Conservation (phyloP, 441 rosid species). For the Lagerstroemia fauriei region DNA sequence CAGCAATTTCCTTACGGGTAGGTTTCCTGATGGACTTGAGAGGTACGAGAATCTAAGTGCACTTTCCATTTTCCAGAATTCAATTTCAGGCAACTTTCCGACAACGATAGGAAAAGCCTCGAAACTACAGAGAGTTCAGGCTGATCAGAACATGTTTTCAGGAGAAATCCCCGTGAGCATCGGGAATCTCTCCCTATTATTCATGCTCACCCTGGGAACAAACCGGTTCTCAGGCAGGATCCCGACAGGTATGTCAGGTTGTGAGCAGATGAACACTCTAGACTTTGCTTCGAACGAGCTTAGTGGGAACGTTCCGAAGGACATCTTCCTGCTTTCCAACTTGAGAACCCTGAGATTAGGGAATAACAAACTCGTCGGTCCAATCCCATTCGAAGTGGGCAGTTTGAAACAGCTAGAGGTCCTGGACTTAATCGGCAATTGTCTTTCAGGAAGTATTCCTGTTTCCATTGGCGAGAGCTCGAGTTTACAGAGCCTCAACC, state of each 20-base stretch:
- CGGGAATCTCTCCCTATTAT: conserved; percentile 29
- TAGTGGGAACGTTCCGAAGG: conserved; percentile 25
- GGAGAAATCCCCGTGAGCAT: conserved; percentile 28
- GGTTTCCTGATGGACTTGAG: conserved; percentile 24
- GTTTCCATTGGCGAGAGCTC: conserved; percentile 20
- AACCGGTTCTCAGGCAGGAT: conserved; percentile 32
- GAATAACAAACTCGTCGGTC: conserved; percentile 4
- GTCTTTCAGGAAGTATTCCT: conserved; percentile 25
- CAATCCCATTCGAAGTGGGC: conserved; percentile 18
- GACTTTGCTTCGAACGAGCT: conserved; percentile 19
- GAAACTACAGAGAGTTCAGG: conserved; percentile 8
- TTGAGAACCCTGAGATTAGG: not conserved
- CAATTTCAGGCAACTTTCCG: conserved; percentile 28
- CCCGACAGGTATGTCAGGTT: conserved; percentile 24
- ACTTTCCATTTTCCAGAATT: conserved; percentile 16
- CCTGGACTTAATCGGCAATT: conserved; percentile 16
- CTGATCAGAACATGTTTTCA: conserved; percentile 13
- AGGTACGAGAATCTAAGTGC: conserved; percentile 28
- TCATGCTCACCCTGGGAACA: not conserved
- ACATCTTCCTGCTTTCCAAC: conserved; percentile 26
- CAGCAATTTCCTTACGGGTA: conserved; percentile 1
- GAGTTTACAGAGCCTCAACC: conserved; percentile 14
- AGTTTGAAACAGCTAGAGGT: not conserved
- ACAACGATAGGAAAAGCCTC: conserved; percentile 13
- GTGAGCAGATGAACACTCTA: not conserved